Conservation (phyloP, 306 rosid species). For the Datisca glomerata region DNA sequence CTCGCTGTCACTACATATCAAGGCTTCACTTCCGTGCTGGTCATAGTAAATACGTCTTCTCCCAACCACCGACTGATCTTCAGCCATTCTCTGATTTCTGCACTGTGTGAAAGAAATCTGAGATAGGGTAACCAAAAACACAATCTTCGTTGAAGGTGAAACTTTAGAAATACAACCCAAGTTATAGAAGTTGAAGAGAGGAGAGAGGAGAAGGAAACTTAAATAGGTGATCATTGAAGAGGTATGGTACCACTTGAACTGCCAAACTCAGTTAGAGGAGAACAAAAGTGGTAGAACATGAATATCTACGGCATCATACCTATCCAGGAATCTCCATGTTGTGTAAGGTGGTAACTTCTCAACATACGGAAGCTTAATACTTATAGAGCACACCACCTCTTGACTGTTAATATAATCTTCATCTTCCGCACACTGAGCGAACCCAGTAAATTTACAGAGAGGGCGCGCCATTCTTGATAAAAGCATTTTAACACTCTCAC, state of each 20-base stretch:
- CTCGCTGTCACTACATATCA: constrained; percentile 91
- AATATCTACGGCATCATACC: constrained; percentile 35
- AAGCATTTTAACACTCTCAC: constrained; percentile 33
- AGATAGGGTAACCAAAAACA: constrained; percentile 33
- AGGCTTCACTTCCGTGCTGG: constrained; percentile 79
- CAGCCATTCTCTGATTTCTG: constrained; percentile 99
- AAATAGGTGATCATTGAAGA: too few species aligned
- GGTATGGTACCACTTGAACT: too few species aligned
- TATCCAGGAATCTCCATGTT: constrained; percentile 89
- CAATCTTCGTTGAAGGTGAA: constrained; percentile 8
- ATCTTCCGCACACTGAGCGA: constrained; percentile 48
- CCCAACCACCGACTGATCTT: constrained; percentile 92
- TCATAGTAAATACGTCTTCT: constrained; percentile 93
- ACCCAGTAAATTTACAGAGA: constrained; percentile 41
- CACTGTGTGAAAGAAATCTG: constrained; percentile 38
- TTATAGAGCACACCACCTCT: constrained; percentile 35
- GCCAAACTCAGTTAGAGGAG: not conserved
- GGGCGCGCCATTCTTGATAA: constrained; percentile 54
- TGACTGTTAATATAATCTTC: constrained; percentile 34
- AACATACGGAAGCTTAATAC: constrained; percentile 46
- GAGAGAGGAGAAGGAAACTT: too few species aligned
- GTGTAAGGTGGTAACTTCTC: constrained; percentile 74
- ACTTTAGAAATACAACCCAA: too few species aligned
- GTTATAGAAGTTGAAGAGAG: too few species aligned
- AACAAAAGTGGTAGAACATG: not conserved